Base-by-base conservation (phyloP, 768 basidiomycete species). In the Collybia nuda region DNA sequence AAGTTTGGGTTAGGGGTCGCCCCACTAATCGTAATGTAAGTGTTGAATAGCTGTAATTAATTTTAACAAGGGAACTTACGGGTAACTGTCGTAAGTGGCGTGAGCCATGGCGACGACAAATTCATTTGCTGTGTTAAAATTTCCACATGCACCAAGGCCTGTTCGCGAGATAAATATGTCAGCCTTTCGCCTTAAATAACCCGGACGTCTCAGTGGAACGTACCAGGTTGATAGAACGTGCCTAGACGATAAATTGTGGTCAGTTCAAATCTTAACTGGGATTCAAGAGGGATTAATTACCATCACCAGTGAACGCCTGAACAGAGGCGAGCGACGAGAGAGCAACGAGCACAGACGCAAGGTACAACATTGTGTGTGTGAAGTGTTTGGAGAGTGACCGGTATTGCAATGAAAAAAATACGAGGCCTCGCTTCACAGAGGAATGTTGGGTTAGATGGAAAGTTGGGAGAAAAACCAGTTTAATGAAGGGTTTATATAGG, bases 101-200 rank as follows among this genome's bases (percentile, higher is more conserved):
- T 42, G 26, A 12, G 51, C 44, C 21, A 61, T 18, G 15, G 59
- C 59, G 21, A 51, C 56, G 12, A 61, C 44, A 24, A 22, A 54
- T 17, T 61, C 53, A 7, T 37, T 19, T 5, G 51, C 28, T 5
- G 12, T 11, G 40, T 56, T 44, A 46, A 41, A 44, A 18, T 44
- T 47, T 2, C 54, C 56, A 48, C 59, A 60, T 24, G 54, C 56
- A 21, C 54, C 56, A 9, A 22, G 3, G 19, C 17, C 48, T 19
- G 39, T 40, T 8, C 12, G 8, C 12, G 3, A 14, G 12, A 39
- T 6, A 32, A 17, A 15, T n/a, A n/a, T n/a, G 21, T 23, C 24
- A 41, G 35, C 9, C 1, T 26, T 3, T 23, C 7, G 22, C 17
- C 6, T 24, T 17, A 6, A 12, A 5, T 23, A 19, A 40, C 6